These are phyloP conservation scores for Dendryphion nanum DNA, from an alignment of 2,329 filamentous ascomycete species.

Conservation along the genomic window DNA sequence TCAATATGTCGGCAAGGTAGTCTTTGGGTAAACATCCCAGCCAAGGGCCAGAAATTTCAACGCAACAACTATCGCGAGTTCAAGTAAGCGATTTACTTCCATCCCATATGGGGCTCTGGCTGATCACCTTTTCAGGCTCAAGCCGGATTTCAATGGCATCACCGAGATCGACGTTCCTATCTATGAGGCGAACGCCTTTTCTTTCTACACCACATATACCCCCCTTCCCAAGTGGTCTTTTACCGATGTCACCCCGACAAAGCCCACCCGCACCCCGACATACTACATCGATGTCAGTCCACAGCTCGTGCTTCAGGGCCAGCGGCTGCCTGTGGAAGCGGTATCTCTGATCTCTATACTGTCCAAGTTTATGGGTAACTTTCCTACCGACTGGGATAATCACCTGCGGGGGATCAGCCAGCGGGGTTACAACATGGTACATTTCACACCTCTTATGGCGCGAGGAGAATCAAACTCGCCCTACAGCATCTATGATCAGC, in stretches of 20 bases:
- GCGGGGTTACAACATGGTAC: constrained; percentile 97
- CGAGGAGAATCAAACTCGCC: constrained; percentile 91
- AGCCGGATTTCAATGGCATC: constrained; percentile 87
- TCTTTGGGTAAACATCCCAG: constrained; percentile 94
- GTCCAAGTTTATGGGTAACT: constrained; percentile 97
- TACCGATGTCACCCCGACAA: constrained; percentile 50
- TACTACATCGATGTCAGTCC: constrained; percentile 97
- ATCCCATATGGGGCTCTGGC: not conserved
- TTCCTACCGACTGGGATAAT: constrained; percentile 84
- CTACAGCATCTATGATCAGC: constrained; percentile 93
- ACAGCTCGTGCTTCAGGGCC: constrained; percentile 69
- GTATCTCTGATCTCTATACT: constrained; percentile 91
- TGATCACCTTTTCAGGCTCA: constrained; percentile 58
- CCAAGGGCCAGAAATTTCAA: constrained; percentile 70
- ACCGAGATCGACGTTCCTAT: constrained; percentile 90
- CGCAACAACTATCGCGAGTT: constrained; percentile 81
- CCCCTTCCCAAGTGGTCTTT: constrained; percentile 77
- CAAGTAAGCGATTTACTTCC: constrained; percentile 63
- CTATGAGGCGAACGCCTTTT: constrained; percentile 78
- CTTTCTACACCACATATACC: constrained; percentile 90
- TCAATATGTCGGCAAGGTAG: constrained; percentile 94
- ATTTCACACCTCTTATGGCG: constrained; percentile 91
- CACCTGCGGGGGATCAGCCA: constrained; percentile 85
- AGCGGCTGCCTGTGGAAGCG: constrained; percentile 76
- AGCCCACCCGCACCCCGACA: constrained; percentile 66